Evolutionary conservation across 495 filamentous ascomycete genomes (phyloP), one percentile per base, ranked within the genome.

Genomic region (Lindgomyces ingoldianus): DNA sequence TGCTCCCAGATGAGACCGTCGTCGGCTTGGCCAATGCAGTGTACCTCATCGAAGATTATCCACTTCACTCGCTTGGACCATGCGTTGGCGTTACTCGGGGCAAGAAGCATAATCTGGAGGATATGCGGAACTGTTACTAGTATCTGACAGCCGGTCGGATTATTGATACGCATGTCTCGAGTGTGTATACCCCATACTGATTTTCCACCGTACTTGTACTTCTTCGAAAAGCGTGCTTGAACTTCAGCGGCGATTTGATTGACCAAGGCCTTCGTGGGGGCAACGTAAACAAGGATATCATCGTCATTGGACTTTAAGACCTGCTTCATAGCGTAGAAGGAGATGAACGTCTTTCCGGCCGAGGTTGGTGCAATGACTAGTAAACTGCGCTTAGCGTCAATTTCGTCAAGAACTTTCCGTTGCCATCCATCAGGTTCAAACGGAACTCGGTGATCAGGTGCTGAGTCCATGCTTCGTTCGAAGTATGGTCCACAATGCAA

Each of bases 21-120:
- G 18, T 91, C 85, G 1, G 85, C 81, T 72, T 91, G 85, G 0
- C 89, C 88, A 57, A 92, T 91, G 16, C 81, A 90, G 72, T 93
- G 89, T n/a, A 92, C 83, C 74, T 92, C 89, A 64, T 93, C 90
- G 58, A 91, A 91, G 36, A 92, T 92, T 68, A 93, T 91, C 14
- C 87, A 79, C 57, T 81, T 87, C 3, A 93, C 79, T 56, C 85
- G 74, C 2, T 76, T 75, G 1, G 89, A 81, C 86, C 88, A 93
- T 3, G 84, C 77, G 6, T 81, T 82, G 21, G 88, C 87, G 67
- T 91, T 89, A 0, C 76, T 73, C 0, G 89, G 87, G 0, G 85
- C 77, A 2, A 93, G 76, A 1, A 92, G 77, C 87, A 93, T 89
- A 55, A 88, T 92, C 64, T 91, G 89, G 16, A 93, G 78, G 36